Evolutionary conservation across 2,329 filamentous ascomycete species (phyloP), one percentile per base, ranked within the genome.

Genomic region (Didymella arachidicola): DNA sequence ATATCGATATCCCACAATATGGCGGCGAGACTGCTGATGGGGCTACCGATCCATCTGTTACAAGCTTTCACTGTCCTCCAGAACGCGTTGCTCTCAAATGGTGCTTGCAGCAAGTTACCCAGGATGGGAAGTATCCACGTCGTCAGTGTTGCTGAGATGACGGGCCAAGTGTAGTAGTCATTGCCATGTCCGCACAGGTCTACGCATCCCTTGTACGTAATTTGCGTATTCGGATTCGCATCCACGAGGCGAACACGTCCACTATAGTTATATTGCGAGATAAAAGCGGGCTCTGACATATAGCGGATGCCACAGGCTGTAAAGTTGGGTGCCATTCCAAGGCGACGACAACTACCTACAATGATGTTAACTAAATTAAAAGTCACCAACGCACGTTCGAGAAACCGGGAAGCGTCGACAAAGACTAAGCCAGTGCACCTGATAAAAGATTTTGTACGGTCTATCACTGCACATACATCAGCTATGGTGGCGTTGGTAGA

Each of bases 91-190:
- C 73, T 77, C 25, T 75, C 71, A 53, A 76, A 77, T 1, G 76
- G 76, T 11, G 75, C 76, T 53, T 78, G 76, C 7, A 78, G 59
- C 19, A 78, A 48, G 4, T 72, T 69, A 14, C 74, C 74, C 8
- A 77, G 61, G 14, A 77, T 63, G 2, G 74, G 75, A 12, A 77
- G 52, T 4, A 77, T 67, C 75, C 75, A 78, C 18, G 75, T 77
- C 5, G 72, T 77, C 25, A 76, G 72, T 1, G 75, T 76, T 4
- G 44, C 57, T 27, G 67, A 68, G 7, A 65, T 59, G 14, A 66
- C 59, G 6, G 59, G 49, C 75, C 73, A 77, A 0, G 59, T 53
- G 43, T 77, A 76, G 44, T 61, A 72, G 18, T 71, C 66, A n/a
- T 59, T 65, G 18, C 65, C 71, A 8, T 36, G 46, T 11, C 75